Conservation (phyloP, 2,329 filamentous ascomycete genomes). For the Aspergillus novoparasiticus region DNA sequence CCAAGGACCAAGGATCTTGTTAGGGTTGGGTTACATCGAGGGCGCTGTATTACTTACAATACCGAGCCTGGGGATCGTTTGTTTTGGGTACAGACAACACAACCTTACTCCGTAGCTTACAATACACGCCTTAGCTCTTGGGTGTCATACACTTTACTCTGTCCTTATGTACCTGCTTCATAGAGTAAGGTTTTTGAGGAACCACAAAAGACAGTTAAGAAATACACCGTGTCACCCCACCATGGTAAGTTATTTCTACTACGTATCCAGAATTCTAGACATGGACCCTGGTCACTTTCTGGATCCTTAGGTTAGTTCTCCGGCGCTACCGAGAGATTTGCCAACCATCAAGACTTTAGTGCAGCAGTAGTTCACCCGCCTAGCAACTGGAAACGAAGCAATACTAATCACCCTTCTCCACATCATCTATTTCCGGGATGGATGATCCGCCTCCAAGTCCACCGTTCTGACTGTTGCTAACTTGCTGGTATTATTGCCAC, state of each 20-base stretch:
- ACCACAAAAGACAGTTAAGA: background rate
- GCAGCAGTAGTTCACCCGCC: slow-evolving; percentile 5
- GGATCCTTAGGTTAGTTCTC: background rate
- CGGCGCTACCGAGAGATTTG: background rate
- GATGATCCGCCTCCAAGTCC: slow-evolving; percentile 4
- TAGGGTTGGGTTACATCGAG: background rate
- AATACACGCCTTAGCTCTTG: background rate
- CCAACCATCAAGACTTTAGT: slow-evolving; percentile 7
- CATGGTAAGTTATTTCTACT: background rate
- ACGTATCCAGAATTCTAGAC: background rate
- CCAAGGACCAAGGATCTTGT: background rate
- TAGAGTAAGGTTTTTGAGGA: no score
- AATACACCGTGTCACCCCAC: background rate
- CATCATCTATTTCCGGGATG: slow-evolving; percentile 1
- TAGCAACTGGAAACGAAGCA: slow-evolving; percentile 12
- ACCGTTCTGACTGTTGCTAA: background rate
- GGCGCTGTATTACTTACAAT: background rate
- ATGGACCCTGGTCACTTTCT: slow-evolving; percentile 1
- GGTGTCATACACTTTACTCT: background rate
- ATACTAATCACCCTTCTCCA: slow-evolving; percentile 18
- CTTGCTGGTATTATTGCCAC: slow-evolving; percentile 12
- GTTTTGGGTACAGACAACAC: background rate
- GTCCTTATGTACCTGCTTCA: background rate
- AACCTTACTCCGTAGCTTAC: background rate
- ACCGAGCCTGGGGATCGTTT: background rate